Conservation (phyloP, 179 eudicot species). For the Spinacia oleracea region DNA sequence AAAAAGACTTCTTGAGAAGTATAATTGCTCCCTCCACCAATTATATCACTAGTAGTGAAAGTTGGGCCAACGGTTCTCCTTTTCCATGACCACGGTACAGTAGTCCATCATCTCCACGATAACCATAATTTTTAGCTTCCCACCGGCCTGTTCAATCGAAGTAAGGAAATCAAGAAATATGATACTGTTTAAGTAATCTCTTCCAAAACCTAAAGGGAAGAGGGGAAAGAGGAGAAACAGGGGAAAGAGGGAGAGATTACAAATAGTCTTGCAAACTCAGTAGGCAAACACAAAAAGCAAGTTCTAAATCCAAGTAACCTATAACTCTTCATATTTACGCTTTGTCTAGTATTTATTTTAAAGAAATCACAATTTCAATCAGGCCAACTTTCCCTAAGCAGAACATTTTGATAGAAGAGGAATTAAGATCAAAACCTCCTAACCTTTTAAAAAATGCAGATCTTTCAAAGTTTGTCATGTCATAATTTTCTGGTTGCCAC, state of each 20-base stretch:
- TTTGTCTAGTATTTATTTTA: background rate
- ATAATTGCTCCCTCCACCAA: constrained; percentile 92
- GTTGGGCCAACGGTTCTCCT: constrained; percentile 83
- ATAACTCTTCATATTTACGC: background rate
- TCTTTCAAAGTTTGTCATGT: constrained; percentile 70
- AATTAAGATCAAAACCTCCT: background rate
- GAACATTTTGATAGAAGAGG: background rate
- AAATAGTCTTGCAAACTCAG: background rate
- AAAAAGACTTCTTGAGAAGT: constrained; percentile 85
- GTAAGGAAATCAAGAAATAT: background rate
- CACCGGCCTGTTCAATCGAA: constrained; percentile 54
- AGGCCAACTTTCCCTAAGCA: background rate
- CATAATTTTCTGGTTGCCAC: constrained; percentile 81
- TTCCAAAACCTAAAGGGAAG: background rate
- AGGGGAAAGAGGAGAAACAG: too few relatives aligned
- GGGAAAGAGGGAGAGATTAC: background rate
- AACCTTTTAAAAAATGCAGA: constrained; percentile 60
- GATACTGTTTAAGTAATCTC: background rate
- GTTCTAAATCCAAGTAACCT: background rate
- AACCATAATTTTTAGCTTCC: constrained; percentile 94
- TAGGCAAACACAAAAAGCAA: background rate
- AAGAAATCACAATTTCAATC: background rate
- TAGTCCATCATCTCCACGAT: constrained; percentile 92
- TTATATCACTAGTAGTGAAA: constrained; percentile 72
- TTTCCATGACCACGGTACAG: constrained; percentile 88